phyloP scores from a whole-genome alignment of 179 eudicot genomes.

The Pouteria campechiana region DNA sequence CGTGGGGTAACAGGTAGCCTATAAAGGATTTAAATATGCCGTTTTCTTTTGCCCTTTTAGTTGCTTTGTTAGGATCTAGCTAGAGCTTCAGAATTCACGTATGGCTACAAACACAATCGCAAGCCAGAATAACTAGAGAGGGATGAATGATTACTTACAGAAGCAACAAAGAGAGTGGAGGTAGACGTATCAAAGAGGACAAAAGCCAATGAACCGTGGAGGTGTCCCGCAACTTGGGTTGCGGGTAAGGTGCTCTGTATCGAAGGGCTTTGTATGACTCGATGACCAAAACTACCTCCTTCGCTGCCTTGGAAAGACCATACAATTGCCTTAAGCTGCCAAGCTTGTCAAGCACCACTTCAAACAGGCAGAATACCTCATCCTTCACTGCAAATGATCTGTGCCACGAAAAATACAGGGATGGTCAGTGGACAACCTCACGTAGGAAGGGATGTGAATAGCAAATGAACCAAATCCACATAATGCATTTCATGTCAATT shows the following conservation, averaged over 20 bases:
- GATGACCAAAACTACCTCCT: constrained; percentile 69
- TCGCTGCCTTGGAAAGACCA: constrained; percentile 59
- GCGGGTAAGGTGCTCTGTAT: constrained; percentile 93
- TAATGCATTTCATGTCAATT: no score
- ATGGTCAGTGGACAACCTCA: no score
- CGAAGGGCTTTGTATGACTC: constrained; percentile 96
- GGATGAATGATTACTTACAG: constrained; percentile 32
- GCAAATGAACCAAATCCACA: no score
- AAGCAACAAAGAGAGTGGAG: constrained; percentile 72
- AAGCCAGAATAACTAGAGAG: no score
- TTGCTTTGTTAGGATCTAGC: no score
- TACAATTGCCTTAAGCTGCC: constrained; percentile 87
- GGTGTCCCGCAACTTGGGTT: constrained; percentile 81
- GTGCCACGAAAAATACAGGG: no score
- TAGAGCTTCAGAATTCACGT: no score
- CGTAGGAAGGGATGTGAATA: no score
- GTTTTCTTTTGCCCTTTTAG: no score
- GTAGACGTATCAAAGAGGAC: constrained; percentile 78
- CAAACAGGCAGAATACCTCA: constrained; percentile 87
- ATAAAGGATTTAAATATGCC: no score
- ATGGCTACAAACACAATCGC: no score
- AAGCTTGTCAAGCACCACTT: constrained; percentile 74
- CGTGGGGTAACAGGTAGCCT: no score
- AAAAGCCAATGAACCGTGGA: constrained; percentile 70
- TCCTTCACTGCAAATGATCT: constrained; percentile 89